These are phyloP conservation scores for Aristolochia fimbriata DNA, from an alignment of 164 flowering plant species.

Conservation along the genomic window DNA sequence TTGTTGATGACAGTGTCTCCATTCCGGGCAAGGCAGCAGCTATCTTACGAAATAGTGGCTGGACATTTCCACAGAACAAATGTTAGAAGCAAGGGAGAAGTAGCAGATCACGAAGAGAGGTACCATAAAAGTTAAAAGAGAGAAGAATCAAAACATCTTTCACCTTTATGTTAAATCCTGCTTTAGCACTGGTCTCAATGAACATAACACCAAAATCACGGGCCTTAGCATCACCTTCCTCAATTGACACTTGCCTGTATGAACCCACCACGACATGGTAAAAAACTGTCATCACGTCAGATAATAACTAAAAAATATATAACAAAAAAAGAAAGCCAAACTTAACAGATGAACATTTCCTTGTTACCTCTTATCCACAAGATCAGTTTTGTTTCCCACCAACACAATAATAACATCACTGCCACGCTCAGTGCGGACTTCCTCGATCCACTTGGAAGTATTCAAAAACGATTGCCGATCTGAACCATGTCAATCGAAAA, in stretches of 20 bases:
- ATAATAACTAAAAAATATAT: too few species aligned
- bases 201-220: slow-evolving; percentile 75
- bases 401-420: slow-evolving; percentile 85
- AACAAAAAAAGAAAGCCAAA: not conserved
- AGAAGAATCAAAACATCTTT: not conserved
- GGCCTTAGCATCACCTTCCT: slow-evolving; percentile 74
- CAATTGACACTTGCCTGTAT: slow-evolving; percentile 78
- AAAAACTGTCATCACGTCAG: too few species aligned
- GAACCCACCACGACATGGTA: too few species aligned
- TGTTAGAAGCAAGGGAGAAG: not conserved
- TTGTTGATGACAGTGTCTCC: slow-evolving; percentile 63
- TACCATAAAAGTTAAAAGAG: not conserved
- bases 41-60: slow-evolving; percentile 84
- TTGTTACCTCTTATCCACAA: slow-evolving; percentile 70
- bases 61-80: slow-evolving; percentile 11
- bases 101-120: not conserved
- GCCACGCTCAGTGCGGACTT: slow-evolving; percentile 81
- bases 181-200: slow-evolving; percentile 76
- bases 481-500: slow-evolving; percentile 12
- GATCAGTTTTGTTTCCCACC: slow-evolving; percentile 91
- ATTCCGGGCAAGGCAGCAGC: slow-evolving; percentile 82
- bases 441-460: slow-evolving; percentile 81
- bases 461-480: slow-evolving; percentile 71
- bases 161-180: slow-evolving; percentile 77
- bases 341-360: not conserved